Percentiles rank a stretch among this genome's conserved stretches.
Conservation (phyloP, 108 stramenopile genomes). For the Stephanodiscus minutulus region DNA sequence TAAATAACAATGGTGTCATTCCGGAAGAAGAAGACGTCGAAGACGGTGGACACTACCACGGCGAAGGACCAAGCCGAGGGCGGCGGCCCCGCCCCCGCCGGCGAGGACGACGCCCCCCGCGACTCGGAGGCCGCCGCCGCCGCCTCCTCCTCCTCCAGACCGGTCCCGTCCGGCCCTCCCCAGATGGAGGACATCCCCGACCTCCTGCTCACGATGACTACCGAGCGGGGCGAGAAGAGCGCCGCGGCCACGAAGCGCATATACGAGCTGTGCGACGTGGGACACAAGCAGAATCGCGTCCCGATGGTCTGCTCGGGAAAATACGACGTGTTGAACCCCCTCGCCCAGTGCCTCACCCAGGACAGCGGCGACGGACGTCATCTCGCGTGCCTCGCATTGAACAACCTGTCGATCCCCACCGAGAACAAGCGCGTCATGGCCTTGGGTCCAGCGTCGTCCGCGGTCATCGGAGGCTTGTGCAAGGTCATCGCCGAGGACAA, state of each 20-base stretch:
- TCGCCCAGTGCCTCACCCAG: slow-evolving; percentile 88
- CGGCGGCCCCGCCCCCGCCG: not conserved
- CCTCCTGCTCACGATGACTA: slow-evolving; percentile 83
- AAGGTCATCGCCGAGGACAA: slow-evolving; percentile 91
- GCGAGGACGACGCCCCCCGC: slow-evolving; percentile 8
- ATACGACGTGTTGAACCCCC: slow-evolving; percentile 86
- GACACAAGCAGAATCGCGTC: slow-evolving; percentile 93
- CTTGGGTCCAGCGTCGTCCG: slow-evolving; percentile 80
- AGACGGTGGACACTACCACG: slow-evolving; percentile 19
- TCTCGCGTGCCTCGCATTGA: slow-evolving; percentile 87
- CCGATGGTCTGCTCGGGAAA: slow-evolving; percentile 92
- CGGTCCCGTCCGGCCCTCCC: slow-evolving; percentile 51
- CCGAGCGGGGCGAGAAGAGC: slow-evolving; percentile 83
- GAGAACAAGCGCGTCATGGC: slow-evolving; percentile 95
- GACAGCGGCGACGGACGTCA: slow-evolving; percentile 90
- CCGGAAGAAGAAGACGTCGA: slow-evolving; percentile 47
- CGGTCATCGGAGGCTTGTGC: slow-evolving; percentile 88
- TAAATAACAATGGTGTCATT: slow-evolving; percentile 33
- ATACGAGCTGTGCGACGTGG: slow-evolving; percentile 91
- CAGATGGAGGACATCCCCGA: slow-evolving; percentile 91
- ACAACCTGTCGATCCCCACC: slow-evolving; percentile 92
- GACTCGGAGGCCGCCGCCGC: slow-evolving; percentile 7
- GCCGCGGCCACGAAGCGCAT: slow-evolving; percentile 90
- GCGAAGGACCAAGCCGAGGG: not conserved
- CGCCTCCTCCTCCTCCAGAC: slow-evolving; percentile 18